phyloP scores from a whole-genome alignment of 257 asterid species.

The Solanum peruvianum region DNA sequence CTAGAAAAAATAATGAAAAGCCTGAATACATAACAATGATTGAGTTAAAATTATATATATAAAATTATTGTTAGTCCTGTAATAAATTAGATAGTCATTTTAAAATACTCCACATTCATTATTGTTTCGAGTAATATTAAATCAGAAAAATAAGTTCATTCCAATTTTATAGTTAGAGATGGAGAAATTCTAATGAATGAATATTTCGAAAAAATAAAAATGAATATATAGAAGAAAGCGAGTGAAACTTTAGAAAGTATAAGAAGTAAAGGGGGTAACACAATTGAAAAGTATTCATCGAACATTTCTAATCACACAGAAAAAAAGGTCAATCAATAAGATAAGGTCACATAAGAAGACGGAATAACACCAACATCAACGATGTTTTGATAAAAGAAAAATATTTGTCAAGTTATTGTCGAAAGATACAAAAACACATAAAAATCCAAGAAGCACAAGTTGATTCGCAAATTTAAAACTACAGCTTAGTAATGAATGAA shows the following conservation, averaged over 20 bases:
- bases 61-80: not conserved
- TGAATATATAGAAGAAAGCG: not conserved
- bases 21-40: not conserved
- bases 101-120: not conserved
- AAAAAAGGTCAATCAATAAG: not conserved
- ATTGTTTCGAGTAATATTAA: not conserved
- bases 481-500: not conserved
- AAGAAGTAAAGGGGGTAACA: not conserved
- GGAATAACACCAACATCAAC: not conserved
- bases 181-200: not conserved
- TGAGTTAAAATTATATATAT: not conserved
- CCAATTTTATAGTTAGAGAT: not conserved
- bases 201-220: not conserved
- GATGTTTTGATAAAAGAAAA: not conserved
- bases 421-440: not conserved
- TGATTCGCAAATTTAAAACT: not conserved
- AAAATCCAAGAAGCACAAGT: not conserved
- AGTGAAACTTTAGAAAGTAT: not conserved
- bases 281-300: not conserved
- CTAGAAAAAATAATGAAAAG: not conserved
- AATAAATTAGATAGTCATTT: not conserved
- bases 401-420: not conserved
- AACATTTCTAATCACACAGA: not conserved
- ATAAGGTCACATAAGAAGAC: not conserved
- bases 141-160: not conserved